These are phyloP conservation scores for Fusarium acutatum DNA, from an alignment of 2,329 filamentous ascomycete genomes.

Conservation along the genomic window DNA sequence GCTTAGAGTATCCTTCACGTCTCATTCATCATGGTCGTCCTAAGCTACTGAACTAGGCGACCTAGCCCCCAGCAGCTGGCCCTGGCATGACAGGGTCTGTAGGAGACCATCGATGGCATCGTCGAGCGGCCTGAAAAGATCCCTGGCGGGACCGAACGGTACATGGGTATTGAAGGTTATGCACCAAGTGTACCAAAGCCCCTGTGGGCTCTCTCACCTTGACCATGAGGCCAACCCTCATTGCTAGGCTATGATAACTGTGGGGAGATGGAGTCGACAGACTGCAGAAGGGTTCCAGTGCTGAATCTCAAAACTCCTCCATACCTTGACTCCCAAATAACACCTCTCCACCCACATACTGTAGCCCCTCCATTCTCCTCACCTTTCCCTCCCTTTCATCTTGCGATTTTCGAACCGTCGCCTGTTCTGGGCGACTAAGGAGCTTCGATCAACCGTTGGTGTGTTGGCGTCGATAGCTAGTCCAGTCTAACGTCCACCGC, in stretches of 20 bases:
- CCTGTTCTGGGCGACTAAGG: conserved; percentile 37
- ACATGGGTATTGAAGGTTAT: conserved; percentile 30
- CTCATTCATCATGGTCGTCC: conserved; percentile 31
- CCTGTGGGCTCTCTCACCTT: conserved; percentile 26
- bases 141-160: conserved; percentile 35
- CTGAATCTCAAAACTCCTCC: conserved; percentile 39
- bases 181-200: conserved; percentile 3
- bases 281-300: conserved; percentile 30
- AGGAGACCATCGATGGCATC: conserved; percentile 27
- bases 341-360: conserved; percentile 42
- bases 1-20: conserved; percentile 24
- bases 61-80: conserved; percentile 22
- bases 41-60: conserved; percentile 20
- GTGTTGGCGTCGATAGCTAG: conserved; percentile 42
- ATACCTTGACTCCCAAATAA: conserved; percentile 44
- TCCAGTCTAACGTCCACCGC: conserved; percentile 39
- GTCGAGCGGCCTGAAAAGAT: conserved; percentile 26
- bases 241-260: conserved; percentile 36
- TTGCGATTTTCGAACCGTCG: conserved; percentile 38
- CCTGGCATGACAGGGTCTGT: conserved; percentile 24
- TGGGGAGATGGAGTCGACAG: conserved; percentile 41
- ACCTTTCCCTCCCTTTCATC: conserved; percentile 37
- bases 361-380: conserved; percentile 43
- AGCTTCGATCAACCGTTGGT: conserved; percentile 43
- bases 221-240: conserved; percentile 35